These are phyloP conservation scores for Aspergillus wentii DNA, from an alignment of 495 filamentous ascomycete genomes.

Conservation along the genomic window DNA sequence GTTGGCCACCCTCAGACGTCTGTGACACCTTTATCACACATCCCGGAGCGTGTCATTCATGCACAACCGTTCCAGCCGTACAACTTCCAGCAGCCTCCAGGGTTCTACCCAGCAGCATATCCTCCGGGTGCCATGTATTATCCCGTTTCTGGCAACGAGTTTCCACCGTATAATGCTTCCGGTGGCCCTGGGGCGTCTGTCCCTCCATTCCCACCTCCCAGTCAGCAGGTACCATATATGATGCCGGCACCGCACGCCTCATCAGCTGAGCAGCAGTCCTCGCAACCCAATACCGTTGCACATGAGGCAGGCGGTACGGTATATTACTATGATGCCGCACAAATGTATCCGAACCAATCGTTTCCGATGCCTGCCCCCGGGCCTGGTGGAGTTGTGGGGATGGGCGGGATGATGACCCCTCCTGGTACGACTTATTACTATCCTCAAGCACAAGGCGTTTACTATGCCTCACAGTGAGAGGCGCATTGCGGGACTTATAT, in stretches of 20 bases:
- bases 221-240: slow-evolving; percentile 40
- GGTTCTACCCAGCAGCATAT: slow-evolving; percentile 60
- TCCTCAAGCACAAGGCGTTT: slow-evolving; percentile 52
- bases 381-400: slow-evolving; percentile 57
- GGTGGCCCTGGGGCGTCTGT: slow-evolving; percentile 50
- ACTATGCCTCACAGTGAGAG: slow-evolving; percentile 60
- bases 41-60: slow-evolving; percentile 90
- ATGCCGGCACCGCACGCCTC: slow-evolving; percentile 36
- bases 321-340: slow-evolving; percentile 82
- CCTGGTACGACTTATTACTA: slow-evolving; percentile 74
- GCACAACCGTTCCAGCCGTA: slow-evolving; percentile 88
- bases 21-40: slow-evolving; percentile 89
- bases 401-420: slow-evolving; percentile 76
- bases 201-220: slow-evolving; percentile 48
- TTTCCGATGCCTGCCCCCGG: slow-evolving; percentile 42
- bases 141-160: slow-evolving; percentile 35
- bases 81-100: slow-evolving; percentile 49
- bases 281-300: slow-evolving; percentile 68
- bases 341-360: slow-evolving; percentile 53
- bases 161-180: slow-evolving; percentile 33
- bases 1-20: slow-evolving; percentile 63
- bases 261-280: slow-evolving; percentile 41
- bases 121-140: slow-evolving; percentile 51
- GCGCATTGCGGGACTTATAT: too few relatives aligned
- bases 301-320: slow-evolving; percentile 94